Percentiles rank a stretch among this genome's conserved stretches.
Evolutionary conservation across 345 rosid genomes (phyloP).

Genomic region (Syzygium grande): DNA sequence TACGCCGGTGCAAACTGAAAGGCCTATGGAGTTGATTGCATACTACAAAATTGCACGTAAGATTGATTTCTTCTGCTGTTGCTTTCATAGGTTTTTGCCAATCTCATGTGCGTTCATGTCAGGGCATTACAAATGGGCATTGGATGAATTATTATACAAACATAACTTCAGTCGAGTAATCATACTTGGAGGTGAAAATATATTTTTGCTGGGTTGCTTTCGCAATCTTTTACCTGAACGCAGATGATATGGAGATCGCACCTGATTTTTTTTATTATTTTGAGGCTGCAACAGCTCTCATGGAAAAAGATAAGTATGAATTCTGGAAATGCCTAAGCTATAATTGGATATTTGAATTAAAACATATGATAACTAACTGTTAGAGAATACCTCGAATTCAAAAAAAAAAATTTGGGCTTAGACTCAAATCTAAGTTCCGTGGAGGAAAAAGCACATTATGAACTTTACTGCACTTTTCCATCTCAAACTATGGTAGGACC

Average conservation of each 20-base stretch:
- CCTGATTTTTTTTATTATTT: constrained; percentile 96
- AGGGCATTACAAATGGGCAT: constrained; percentile 99
- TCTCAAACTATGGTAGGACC: constrained; percentile 46
- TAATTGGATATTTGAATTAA: neutral
- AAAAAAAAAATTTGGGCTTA: neutral
- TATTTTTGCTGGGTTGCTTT: neutral
- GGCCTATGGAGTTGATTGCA: constrained; percentile 90
- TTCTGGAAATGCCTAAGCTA: neutral
- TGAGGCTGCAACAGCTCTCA: constrained; percentile 85
- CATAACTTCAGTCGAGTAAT: constrained; percentile 76
- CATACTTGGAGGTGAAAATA: constrained; percentile 81
- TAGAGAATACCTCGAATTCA: neutral
- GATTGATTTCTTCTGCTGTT: constrained; percentile 13
- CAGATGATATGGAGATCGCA: constrained; percentile 99
- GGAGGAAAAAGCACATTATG: neutral
- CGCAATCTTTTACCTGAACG: neutral
- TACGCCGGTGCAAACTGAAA: constrained; percentile 63
- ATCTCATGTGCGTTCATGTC: constrained; percentile 1
- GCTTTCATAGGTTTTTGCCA: neutral
- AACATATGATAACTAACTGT: neutral
- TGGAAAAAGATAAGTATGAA: constrained; percentile 87
- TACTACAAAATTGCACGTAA: constrained; percentile 96
- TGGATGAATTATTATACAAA: constrained; percentile 80
- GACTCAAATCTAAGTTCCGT: neutral
- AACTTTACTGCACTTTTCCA: neutral